phyloP scores from a whole-genome alignment of 768 basidiomycete species.

The Mycena leptocephala region DNA sequence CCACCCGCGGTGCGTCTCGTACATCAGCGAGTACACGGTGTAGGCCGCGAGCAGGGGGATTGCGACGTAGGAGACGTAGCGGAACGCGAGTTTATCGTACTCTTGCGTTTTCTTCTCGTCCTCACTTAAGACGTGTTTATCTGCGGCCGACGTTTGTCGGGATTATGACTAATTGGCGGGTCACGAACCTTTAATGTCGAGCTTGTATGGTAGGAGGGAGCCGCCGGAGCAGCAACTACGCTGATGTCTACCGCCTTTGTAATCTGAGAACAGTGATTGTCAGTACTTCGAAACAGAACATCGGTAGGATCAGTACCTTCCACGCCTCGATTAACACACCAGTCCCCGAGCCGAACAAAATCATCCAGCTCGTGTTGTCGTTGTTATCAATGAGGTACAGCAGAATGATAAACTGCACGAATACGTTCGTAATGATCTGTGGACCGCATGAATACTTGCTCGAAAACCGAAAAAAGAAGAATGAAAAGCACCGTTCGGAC shows the following conservation, averaged over 20 bases:
- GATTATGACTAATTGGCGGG: constrained; percentile 28
- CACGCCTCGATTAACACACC: constrained; percentile 92
- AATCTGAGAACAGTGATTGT: constrained; percentile 63
- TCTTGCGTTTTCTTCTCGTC: constrained; percentile 99
- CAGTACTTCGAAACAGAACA: constrained; percentile 28
- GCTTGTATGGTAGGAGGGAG: constrained; percentile 81
- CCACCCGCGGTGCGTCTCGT: constrained; percentile 93
- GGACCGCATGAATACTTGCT: constrained; percentile 19
- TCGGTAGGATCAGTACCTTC: constrained; percentile 74
- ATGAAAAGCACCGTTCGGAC: constrained; percentile 76
- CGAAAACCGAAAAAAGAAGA: constrained; percentile 19
- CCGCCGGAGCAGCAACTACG: constrained; percentile 72
- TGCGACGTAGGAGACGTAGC: constrained; percentile 92
- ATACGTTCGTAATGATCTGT: constrained; percentile 91
- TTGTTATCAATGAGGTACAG: constrained; percentile 97
- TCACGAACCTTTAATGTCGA: constrained; percentile 85
- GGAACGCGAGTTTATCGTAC: constrained; percentile 96
- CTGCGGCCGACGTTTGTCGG: constrained; percentile 54
- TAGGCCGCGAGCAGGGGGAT: constrained; percentile 87
- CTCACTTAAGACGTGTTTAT: constrained; percentile 96
- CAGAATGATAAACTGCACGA: constrained; percentile 92
- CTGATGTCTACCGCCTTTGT: constrained; percentile 93
- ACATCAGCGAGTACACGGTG: constrained; percentile 85
- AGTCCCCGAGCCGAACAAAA: constrained; percentile 89
- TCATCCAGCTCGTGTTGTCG: constrained; percentile 98